A percentile compares a stretch with the other conserved stretches of the same genome.
These are phyloP conservation scores for Emericellopsis atlantica DNA, from an alignment of 2,329 filamentous ascomycete species.

Conservation along the genomic window DNA sequence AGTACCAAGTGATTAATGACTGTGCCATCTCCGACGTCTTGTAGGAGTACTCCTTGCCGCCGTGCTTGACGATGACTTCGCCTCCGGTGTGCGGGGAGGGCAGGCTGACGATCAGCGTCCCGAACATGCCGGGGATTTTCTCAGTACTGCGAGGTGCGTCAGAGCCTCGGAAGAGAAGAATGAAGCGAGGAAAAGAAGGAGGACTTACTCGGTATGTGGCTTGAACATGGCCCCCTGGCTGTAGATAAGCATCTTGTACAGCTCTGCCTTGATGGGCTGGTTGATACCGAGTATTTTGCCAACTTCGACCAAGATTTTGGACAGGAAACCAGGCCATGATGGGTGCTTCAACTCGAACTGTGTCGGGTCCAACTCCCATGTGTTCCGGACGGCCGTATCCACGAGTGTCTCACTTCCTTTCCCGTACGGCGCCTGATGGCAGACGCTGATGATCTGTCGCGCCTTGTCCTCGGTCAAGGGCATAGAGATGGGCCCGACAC, in stretches of 20 bases:
- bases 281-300: conserved; percentile 17
- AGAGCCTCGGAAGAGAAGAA: not conserved
- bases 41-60: conserved; percentile 16
- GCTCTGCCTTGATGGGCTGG: conserved; percentile 16
- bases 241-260: conserved; percentile 36
- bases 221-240: conserved; percentile 36
- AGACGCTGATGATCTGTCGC: conserved; percentile 11
- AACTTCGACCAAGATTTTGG: conserved; percentile 11
- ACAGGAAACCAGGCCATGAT: conserved; percentile 15
- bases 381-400: conserved; percentile 25
- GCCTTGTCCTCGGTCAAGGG: conserved; percentile 13
- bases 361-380: conserved; percentile 24
- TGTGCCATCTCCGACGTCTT: conserved; percentile 11
- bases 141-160: conserved; percentile 18
- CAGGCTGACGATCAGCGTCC: conserved; percentile 34
- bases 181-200: not conserved
- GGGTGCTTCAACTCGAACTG: conserved; percentile 23
- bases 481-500: conserved; percentile 9
- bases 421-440: conserved; percentile 19
- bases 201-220: conserved; percentile 24
- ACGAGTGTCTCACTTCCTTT: conserved; percentile 25
- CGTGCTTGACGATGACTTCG: conserved; percentile 25
- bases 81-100: conserved; percentile 35
- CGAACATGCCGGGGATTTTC: conserved; percentile 34
- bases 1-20: conserved; percentile 27